Evolutionary conservation across 345 rosid species (phyloP).

Genomic region (Camelina laxa): DNA sequence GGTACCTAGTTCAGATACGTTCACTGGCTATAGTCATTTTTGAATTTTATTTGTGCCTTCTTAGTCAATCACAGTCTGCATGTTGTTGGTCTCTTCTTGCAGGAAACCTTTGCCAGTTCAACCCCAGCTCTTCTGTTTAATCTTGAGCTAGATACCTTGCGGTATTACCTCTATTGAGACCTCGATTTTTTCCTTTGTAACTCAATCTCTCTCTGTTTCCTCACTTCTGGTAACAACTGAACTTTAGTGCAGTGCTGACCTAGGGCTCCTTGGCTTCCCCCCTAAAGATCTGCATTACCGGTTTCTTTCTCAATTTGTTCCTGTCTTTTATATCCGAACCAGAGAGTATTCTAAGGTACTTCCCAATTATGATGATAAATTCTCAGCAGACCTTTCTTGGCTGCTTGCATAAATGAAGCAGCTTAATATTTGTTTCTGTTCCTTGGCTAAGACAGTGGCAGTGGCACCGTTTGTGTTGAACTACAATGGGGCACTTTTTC

Average conservation of each 20-base stretch:
- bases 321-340: slow-evolving; percentile 79
- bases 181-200: slow-evolving; percentile 18
- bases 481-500: slow-evolving; percentile 91
- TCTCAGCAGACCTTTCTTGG: slow-evolving; percentile 25
- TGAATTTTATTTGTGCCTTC: background rate
- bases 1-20: slow-evolving; percentile 21
- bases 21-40: slow-evolving; percentile 22
- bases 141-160: slow-evolving; percentile 94
- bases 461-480: slow-evolving; percentile 85
- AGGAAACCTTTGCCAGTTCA: slow-evolving; percentile 81
- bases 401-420: slow-evolving; percentile 32
- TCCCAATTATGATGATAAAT: slow-evolving; percentile 7
- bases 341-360: slow-evolving; percentile 95
- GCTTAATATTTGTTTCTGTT: slow-evolving; percentile 45
- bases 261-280: slow-evolving; percentile 91
- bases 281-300: slow-evolving; percentile 91
- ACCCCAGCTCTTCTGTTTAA: slow-evolving; percentile 87
- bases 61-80: slow-evolving; percentile 1
- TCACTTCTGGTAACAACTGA: slow-evolving; percentile 29
- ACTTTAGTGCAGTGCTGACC: slow-evolving; percentile 79
- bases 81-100: slow-evolving; percentile 46
- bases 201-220: slow-evolving; percentile 32
- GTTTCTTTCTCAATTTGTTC: slow-evolving; percentile 86
- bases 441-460: slow-evolving; percentile 76
- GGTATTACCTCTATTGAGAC: slow-evolving; percentile 52